Base-by-base conservation (phyloP, 2,329 filamentous ascomycete species). In the Fusarium annulatum region DNA sequence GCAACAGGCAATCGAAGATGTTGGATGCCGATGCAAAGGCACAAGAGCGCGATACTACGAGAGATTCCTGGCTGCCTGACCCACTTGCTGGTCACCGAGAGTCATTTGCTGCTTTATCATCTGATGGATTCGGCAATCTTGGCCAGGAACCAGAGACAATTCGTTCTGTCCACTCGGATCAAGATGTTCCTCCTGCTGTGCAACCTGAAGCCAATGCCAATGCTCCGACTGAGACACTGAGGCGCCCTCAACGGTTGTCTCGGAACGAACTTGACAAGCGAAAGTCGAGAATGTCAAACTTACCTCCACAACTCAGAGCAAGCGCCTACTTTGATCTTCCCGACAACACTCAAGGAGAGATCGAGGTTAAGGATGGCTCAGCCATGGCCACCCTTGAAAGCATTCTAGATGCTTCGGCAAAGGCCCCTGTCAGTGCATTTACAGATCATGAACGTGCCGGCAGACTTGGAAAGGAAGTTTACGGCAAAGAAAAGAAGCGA, bases 351-450 rank as follows among this genome's bases (percentile, higher is more conserved):
- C 76, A 82, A 5, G 84, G 87, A 9, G 81, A 85, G 18, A 84
- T 92, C 28, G 86, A 91, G 74, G 79, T 91, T 61, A 91, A 91
- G 80, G 91, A 93, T 65, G 92, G 94, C 23, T 98, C 96, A 33
- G 95, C 96, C 16, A 94, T 95, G 79, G 92, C 90, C 46, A 97
- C 96, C 0, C 88, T 99, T 12, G 95, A 99, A 74, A 95, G 91
- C 80, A 97, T 99, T 60, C 88, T 99, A 21, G 93, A 97, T 79
- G 96, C 96, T 12, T 96, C 96, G 6, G 93, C 94, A 6, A 89
- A 88, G 67, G 96, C 96, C 1, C 96, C 96, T 2, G 95, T 97
- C 36, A 94, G 88, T 74, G 96, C 95, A 33, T 98, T 98, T 77
- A 97, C 93, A 1, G 94, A 98, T 78, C 95, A 98, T 80, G 90